Evolutionary conservation across 495 filamentous ascomycete species (phyloP).

Genomic region (Penicillium cataractarum): DNA sequence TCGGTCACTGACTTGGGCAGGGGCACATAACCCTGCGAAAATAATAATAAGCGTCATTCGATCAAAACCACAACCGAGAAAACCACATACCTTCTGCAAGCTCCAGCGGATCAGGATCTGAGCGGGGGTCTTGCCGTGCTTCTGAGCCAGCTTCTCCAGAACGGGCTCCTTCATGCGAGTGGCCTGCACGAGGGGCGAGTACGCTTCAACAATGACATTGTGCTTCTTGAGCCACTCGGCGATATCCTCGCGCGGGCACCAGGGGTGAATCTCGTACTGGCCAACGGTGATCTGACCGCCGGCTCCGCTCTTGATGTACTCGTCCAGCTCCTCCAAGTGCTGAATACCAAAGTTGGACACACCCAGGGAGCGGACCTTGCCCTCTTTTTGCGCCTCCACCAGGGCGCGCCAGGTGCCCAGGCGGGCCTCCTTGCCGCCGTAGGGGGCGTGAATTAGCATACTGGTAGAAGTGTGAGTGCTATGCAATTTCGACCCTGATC

Average conservation of each 20-base stretch:
- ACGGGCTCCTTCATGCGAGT: conserved; percentile 66
- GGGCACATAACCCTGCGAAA: conserved; percentile 69
- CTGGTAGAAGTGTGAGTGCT: conserved; percentile 25
- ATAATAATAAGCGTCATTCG: conserved; percentile 49
- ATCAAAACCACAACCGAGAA: not conserved
- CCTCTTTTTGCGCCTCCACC: conserved; percentile 56
- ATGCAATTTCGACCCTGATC: not conserved
- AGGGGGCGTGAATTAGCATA: conserved; percentile 60
- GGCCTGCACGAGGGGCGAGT: conserved; percentile 74
- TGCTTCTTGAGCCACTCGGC: conserved; percentile 72
- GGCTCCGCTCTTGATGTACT: conserved; percentile 70
- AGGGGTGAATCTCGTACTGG: conserved; percentile 91
- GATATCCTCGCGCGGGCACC: conserved; percentile 77
- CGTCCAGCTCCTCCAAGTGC: conserved; percentile 67
- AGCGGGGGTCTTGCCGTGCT: conserved; percentile 71
- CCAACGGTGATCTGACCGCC: conserved; percentile 80
- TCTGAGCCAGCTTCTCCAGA: conserved; percentile 62
- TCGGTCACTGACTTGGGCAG: conserved; percentile 67
- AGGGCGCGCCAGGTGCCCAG: conserved; percentile 58
- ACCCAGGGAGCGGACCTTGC: conserved; percentile 56
- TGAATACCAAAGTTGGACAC: conserved; percentile 60
- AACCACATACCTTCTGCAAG: conserved; percentile 66
- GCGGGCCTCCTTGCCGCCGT: conserved; percentile 52
- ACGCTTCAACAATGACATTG: conserved; percentile 76
- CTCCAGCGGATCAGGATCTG: conserved; percentile 88